Conservation (phyloP, 768 basidiomycete genomes). For the Calocybe gangraenosa region DNA sequence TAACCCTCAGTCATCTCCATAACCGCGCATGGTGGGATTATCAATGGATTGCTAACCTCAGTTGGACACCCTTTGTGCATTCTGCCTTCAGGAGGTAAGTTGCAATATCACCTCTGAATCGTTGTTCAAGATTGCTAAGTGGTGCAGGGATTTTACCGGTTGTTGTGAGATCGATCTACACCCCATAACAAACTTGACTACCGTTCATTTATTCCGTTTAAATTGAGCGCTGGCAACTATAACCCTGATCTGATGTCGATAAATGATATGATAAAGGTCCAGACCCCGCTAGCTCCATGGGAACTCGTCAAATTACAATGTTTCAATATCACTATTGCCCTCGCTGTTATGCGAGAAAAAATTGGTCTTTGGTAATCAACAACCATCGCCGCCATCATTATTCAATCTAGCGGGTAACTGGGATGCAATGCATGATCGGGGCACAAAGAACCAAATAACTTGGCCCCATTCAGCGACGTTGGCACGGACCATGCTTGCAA, state of each 20-base stretch:
- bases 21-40: conserved; percentile 64
- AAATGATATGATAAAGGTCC: too few relatives aligned
- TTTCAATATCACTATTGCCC: neutral
- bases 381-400: conserved; percentile 21
- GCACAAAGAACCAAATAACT: conserved; percentile 25
- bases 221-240: too few relatives aligned
- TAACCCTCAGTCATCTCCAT: conserved; percentile 55
- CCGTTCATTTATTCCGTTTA: too few relatives aligned
- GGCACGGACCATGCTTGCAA: conserved; percentile 22
- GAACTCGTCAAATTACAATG: neutral
- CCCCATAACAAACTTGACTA: too few relatives aligned
- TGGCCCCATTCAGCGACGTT: conserved; percentile 22
- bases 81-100: conserved; percentile 63
- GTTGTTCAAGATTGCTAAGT: neutral
- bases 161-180: conserved; percentile 12
- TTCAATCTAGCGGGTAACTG: conserved; percentile 20
- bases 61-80: conserved; percentile 39
- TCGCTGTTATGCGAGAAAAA: neutral
- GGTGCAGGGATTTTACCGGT: conserved; percentile 18
- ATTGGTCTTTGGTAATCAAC: conserved; percentile 9
- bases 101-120: neutral
- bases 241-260: too few relatives aligned
- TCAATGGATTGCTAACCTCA: conserved; percentile 49
- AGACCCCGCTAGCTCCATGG: too few relatives aligned
- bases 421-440: conserved; percentile 20